These are phyloP conservation scores for Pilasporangium apinafurcum DNA, from an alignment of 352 stramenopile species.

Conservation along the genomic window DNA sequence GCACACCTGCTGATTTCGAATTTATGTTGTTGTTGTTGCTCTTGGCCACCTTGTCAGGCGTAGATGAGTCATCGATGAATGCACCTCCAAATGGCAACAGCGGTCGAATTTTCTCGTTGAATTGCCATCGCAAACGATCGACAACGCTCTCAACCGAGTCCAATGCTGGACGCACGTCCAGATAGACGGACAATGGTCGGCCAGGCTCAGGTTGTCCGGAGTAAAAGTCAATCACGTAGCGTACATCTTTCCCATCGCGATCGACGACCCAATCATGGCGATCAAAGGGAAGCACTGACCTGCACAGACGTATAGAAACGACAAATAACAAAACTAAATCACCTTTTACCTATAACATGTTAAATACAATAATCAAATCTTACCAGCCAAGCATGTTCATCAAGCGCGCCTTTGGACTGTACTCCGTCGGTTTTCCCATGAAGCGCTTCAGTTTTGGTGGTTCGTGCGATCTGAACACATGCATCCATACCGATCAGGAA, in stretches of 20 bases:
- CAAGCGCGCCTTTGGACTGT: slow-evolving; percentile 92
- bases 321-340: slow-evolving; percentile 24
- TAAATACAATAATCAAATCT: background rate
- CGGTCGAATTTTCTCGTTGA: slow-evolving; percentile 65
- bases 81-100: slow-evolving; percentile 64
- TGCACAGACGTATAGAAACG: slow-evolving; percentile 6
- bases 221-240: slow-evolving; percentile 99
- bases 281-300: slow-evolving; percentile 94
- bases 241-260: slow-evolving; percentile 85
- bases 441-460: slow-evolving; percentile 92
- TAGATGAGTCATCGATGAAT: slow-evolving; percentile 19
- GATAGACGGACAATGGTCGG: slow-evolving; percentile 87
- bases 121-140: slow-evolving; percentile 77
- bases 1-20: no score
- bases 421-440: slow-evolving; percentile 92
- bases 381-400: slow-evolving; percentile 80
- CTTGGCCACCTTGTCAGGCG: background rate
- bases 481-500: background rate
- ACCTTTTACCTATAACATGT: background rate
- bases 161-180: slow-evolving; percentile 96
- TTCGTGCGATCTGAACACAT: slow-evolving; percentile 16
- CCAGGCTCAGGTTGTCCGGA: slow-evolving; percentile 84
- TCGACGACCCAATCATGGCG: slow-evolving; percentile 98
- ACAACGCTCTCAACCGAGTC: slow-evolving; percentile 85
- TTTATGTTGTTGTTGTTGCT: background rate